A percentile compares a stretch with the other conserved stretches of the same genome.
Conservation (phyloP, 768 basidiomycete species). For the Lanmaoa pseudosensibilis region DNA sequence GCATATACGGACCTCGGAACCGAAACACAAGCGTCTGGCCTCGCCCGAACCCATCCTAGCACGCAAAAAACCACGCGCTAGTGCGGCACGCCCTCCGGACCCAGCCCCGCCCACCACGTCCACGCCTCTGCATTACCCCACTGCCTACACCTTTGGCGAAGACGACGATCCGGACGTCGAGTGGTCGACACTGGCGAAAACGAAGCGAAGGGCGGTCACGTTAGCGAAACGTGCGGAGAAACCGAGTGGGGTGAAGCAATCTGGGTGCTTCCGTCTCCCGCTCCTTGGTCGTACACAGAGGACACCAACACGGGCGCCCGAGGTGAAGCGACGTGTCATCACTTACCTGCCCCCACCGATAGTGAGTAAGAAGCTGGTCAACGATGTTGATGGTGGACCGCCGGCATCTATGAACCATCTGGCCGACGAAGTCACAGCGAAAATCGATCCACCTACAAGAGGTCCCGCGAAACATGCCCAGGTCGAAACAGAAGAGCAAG, state of each 20-base stretch:
- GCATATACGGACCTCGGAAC: constrained; percentile 9
- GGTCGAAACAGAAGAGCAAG: not conserved
- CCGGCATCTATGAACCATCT: not conserved
- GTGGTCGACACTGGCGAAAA: constrained; percentile 19
- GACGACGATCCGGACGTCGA: constrained; percentile 21
- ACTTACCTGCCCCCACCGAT: constrained; percentile 32
- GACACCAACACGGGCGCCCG: not conserved
- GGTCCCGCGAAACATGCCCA: not conserved
- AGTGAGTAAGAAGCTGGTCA: not conserved
- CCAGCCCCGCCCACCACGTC: not conserved
- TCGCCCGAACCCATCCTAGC: constrained; percentile 2
- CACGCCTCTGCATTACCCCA: not conserved
- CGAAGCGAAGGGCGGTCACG: constrained; percentile 1
- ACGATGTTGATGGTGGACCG: not conserved
- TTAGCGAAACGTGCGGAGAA: not conserved
- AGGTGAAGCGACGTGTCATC: constrained; percentile 24
- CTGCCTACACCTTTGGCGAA: constrained; percentile 23
- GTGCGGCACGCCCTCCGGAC: not conserved
- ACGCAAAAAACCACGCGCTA: not conserved
- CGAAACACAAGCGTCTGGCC: constrained; percentile 2
- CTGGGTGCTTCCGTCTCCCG: constrained; percentile 27
- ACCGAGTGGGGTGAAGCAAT: constrained; percentile 10
- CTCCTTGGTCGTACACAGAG: not conserved
- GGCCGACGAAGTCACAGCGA: not conserved
- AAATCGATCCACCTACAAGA: not conserved